A percentile compares a stretch with the other conserved stretches of the same genome.
Conservation (phyloP, 768 basidiomycete genomes). For the Collybiopsis luxurians region DNA sequence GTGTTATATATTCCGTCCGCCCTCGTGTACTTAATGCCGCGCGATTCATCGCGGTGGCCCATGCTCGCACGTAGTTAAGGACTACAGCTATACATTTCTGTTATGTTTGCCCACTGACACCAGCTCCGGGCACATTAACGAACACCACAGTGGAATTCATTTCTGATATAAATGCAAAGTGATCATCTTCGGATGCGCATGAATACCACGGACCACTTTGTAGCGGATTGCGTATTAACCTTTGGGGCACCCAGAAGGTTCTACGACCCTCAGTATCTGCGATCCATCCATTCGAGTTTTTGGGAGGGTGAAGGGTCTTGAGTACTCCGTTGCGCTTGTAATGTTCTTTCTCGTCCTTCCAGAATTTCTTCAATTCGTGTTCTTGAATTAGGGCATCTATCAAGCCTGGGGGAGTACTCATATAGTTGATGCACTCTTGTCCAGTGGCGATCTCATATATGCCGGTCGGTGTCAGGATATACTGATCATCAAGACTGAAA, state of each 20-base stretch:
- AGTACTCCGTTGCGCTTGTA: neutral
- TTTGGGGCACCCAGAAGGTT: neutral
- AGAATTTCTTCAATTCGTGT: slow-evolving; percentile 1
- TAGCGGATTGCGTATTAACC: neutral
- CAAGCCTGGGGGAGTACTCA: too few relatives aligned
- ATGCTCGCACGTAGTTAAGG: too few relatives aligned
- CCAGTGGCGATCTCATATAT: neutral
- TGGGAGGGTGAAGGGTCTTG: neutral
- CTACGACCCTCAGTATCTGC: neutral
- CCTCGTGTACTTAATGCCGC: too few relatives aligned
- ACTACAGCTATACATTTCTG: too few relatives aligned
- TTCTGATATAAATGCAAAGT: neutral
- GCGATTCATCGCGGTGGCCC: too few relatives aligned
- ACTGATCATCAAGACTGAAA: neutral
- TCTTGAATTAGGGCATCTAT: too few relatives aligned
- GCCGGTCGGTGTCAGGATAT: neutral
- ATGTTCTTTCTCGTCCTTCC: neutral
- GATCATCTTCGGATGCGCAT: neutral
- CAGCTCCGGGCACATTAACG: neutral
- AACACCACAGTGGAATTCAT: too few relatives aligned
- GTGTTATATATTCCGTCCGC: too few relatives aligned
- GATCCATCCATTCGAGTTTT: neutral
- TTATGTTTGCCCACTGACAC: too few relatives aligned
- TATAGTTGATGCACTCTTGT: neutral
- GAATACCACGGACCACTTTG: neutral